These are phyloP conservation scores for Coleophoma eucalyptorum DNA, from an alignment of 2,329 filamentous ascomycete species.

Conservation along the genomic window DNA sequence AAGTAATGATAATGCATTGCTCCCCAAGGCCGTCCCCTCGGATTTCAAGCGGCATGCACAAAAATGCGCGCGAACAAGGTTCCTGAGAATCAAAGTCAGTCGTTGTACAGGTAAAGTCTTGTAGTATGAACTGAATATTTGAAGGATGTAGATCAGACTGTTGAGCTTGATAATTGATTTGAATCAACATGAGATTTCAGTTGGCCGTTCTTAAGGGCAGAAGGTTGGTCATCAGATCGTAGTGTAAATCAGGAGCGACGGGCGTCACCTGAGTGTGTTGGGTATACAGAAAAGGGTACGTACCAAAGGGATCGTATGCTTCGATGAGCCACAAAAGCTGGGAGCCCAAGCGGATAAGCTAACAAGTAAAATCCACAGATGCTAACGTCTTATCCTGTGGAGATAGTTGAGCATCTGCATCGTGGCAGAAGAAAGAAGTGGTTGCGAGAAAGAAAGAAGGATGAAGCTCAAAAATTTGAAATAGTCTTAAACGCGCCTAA, in stretches of 20 bases:
- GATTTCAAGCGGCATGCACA: too few species aligned
- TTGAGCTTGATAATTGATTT: conserved; percentile 57
- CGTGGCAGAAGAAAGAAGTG: not conserved
- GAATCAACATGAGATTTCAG: conserved; percentile 57
- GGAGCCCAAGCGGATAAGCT: not conserved
- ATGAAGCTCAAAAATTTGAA: conserved; percentile 3
- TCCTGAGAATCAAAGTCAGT: too few species aligned
- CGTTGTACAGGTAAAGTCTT: too few species aligned
- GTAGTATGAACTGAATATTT: not conserved
- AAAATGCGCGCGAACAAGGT: too few species aligned
- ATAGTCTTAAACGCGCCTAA: not conserved
- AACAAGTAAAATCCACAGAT: not conserved
- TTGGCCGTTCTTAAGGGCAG: conserved; percentile 62
- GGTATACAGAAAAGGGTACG: conserved; percentile 9
- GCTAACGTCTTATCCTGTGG: not conserved
- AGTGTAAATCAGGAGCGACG: conserved; percentile 9
- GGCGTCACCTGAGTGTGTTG: conserved; percentile 3
- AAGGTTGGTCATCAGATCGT: conserved; percentile 48
- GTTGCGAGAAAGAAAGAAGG: not conserved
- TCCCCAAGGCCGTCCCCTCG: too few species aligned
- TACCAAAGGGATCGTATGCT: conserved; percentile 6
- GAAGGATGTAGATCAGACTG: conserved; percentile 45
- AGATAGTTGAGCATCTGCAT: not conserved
- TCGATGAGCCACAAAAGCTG: too few species aligned
- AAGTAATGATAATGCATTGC: too few species aligned